A percentile compares a stretch with the other conserved stretches of the same genome.
Conservation (phyloP, 768 basidiomycete genomes). For the Kwoniella shandongensis region DNA sequence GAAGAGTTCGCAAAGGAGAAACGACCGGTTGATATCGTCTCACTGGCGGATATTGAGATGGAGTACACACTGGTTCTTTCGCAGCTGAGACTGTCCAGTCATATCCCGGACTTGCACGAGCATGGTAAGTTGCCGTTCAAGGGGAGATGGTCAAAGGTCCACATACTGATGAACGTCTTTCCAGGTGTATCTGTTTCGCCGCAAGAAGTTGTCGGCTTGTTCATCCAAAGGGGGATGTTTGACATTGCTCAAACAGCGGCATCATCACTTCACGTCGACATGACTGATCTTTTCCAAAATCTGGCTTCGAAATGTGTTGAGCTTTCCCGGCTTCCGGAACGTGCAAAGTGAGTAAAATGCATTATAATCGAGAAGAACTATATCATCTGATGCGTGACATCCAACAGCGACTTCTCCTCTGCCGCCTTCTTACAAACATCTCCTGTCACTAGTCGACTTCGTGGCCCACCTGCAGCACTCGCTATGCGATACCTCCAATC, state of each 20-base stretch:
- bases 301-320: constrained; percentile 77
- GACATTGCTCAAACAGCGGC: constrained; percentile 77
- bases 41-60: constrained; percentile 62
- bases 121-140: constrained; percentile 60
- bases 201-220: constrained; percentile 68
- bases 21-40: constrained; percentile 73
- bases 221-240: constrained; percentile 76
- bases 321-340: constrained; percentile 56
- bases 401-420: constrained; percentile 61
- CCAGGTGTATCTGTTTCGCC: constrained; percentile 47
- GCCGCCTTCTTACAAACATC: constrained; percentile 69
- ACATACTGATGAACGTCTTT: background rate
- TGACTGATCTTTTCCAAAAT: constrained; percentile 78
- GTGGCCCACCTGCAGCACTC: constrained; percentile 73
- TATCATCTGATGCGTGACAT: background rate
- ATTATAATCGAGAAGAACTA: background rate
- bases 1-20: constrained; percentile 64
- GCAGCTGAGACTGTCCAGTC: constrained; percentile 69
- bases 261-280: constrained; percentile 72
- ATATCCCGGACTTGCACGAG: constrained; percentile 62
- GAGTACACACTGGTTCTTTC: constrained; percentile 69
- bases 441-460: constrained; percentile 66
- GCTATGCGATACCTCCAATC: constrained; percentile 87
- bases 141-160: background rate
- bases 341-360: constrained; percentile 55